Conservation (phyloP, 805 yeast genomes). For the Kregervanrija pseudodelftensis region DNA sequence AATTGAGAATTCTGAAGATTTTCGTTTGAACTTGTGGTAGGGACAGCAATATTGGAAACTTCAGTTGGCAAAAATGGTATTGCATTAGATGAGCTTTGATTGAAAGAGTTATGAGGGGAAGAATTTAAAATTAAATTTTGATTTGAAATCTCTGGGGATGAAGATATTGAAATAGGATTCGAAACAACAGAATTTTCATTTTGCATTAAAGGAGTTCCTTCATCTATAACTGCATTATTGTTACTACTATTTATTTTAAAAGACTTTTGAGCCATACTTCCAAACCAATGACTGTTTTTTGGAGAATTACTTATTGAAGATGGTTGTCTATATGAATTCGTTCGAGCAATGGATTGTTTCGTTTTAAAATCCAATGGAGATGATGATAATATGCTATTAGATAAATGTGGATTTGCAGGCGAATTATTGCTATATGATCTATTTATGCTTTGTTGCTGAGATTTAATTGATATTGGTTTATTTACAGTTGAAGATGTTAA, state of each 20-base stretch:
- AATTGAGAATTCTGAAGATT: constrained; percentile 1
- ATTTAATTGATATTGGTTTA: constrained; percentile 16
- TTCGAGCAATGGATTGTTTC: constrained; percentile 15
- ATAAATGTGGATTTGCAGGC: neutral
- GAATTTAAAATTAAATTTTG: neutral
- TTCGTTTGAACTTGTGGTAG: neutral
- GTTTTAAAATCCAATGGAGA: constrained; percentile 23
- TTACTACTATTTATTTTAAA: neutral
- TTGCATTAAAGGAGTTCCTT: constrained; percentile 1
- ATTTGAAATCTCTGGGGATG: neutral
- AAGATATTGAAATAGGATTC: neutral
- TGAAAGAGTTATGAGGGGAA: neutral
- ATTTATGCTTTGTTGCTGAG: neutral
- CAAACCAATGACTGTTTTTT: constrained; percentile 10
- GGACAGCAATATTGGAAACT: too few relatives aligned
- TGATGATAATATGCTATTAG: constrained; percentile 10
- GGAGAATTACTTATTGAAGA: constrained; percentile 24
- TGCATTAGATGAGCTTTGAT: neutral
- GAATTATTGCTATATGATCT: constrained; percentile 4
- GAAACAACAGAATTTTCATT: too few relatives aligned
- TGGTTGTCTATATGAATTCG: constrained; percentile 18
- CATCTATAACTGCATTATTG: neutral
- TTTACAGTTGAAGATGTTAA: constrained; percentile 5
- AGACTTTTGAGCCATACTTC: constrained; percentile 5
- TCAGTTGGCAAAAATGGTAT: neutral